phyloP scores from a whole-genome alignment of 116 monocot species.

The Cymodocea nodosa region DNA sequence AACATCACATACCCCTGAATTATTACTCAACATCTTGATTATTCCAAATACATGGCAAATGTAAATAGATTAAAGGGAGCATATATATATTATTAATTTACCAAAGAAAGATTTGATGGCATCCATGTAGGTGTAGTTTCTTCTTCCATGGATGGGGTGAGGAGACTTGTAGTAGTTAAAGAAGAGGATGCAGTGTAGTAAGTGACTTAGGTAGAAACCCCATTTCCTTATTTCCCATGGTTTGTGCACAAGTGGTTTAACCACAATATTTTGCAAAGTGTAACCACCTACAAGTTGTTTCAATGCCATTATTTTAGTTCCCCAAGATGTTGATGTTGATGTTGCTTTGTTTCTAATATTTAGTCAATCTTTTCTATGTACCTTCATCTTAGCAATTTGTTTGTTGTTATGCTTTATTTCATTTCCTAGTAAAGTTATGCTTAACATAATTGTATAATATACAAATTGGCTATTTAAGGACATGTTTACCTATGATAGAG shows the following conservation, averaged over 20 bases:
- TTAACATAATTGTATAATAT: background rate
- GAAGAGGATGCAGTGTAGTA: slow-evolving; percentile 31
- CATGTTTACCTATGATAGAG: too few species aligned
- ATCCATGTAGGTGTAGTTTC: slow-evolving; percentile 42
- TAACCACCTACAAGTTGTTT: too few species aligned
- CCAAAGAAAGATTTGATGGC: slow-evolving; percentile 38
- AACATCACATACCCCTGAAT: too few species aligned
- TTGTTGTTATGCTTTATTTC: background rate
- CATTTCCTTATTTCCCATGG: too few species aligned
- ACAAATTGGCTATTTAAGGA: too few species aligned
- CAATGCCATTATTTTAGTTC: too few species aligned
- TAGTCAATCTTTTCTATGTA: background rate
- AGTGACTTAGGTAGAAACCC: slow-evolving; percentile 31
- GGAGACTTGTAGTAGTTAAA: slow-evolving; percentile 34
- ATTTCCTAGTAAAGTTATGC: background rate
- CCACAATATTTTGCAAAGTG: too few species aligned
- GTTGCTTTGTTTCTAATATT: background rate
- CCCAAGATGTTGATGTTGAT: too few species aligned
- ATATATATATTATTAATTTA: background rate
- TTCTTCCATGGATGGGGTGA: slow-evolving; percentile 14
- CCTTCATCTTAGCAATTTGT: background rate
- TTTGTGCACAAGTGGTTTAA: too few species aligned
- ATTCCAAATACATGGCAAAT: background rate
- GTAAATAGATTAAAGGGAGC: background rate
- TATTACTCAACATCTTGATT: too few species aligned